Base-by-base conservation (phyloP, 495 filamentous ascomycete genomes). In the Trichodelitschia bisporula region DNA sequence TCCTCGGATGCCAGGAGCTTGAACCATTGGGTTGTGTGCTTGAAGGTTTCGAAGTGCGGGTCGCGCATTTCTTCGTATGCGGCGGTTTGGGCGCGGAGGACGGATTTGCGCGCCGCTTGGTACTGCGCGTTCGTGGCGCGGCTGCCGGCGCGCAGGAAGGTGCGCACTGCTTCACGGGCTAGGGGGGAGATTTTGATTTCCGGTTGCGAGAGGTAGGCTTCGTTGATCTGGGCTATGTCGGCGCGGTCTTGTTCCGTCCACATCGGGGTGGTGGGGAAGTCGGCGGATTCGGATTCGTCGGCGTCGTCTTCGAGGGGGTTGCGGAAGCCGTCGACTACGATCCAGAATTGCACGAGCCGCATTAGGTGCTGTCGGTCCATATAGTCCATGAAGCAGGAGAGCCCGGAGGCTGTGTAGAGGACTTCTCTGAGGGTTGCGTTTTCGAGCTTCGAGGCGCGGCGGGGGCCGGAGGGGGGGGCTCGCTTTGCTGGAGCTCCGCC, bases 311-410 rank as follows among this genome's bases (percentile, higher is more conserved):
- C 86, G 3, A 99, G 55, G 3, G 89, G 89, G 45, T 86, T 90
- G n/a, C 89, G 72, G 43, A 95, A 73, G 1, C 89, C 83, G 54
- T 95, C 86, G 11, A 95, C 89, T 15, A 95, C 84, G 26, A 99
- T 72, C 83, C 83, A 99, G 49, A 92, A 99, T 45, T 99, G 89
- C 1, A 99, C 86, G 23, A 92, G 51, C 10, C 72, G 62, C 69
- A 93, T 82, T 4, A 89, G 59, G 18, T 64, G 57, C 44, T 77
- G 72, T 17, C 84, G 74, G 48, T 99, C 89, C 89, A 95, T 93
- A 47, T 80, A 93, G 43, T 99, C 89, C 89, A 95, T 99, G 47
- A 95, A 93, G 45, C 91, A 99, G 8, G 83, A 93, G 11, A 95
- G 57, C 4, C 80, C 83, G 1, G 84, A 70, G 5, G 84, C 67